Evolutionary conservation across 805 yeast genomes (phyloP), one percentile per base, ranked within the genome.

Genomic region (Myxozyma monticola): DNA sequence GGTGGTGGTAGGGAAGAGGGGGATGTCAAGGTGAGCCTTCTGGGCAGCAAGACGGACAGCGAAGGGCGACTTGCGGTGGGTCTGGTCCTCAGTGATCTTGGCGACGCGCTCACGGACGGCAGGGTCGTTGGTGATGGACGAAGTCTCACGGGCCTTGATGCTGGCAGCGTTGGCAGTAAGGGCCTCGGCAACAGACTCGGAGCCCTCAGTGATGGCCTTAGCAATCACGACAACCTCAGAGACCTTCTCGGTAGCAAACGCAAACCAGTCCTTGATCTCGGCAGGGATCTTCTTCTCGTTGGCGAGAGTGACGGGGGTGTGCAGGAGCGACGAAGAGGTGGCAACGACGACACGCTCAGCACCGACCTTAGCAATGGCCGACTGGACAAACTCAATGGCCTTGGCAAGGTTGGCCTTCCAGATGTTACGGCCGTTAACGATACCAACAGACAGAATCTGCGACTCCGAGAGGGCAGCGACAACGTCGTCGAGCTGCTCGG

Each of bases 1-100:
- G 68, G 99, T 93, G 73, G 99, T 93, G 71, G 99, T 93, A 77
- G 99, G 99, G 96, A 93, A 93, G 70, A 87, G 77, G 65, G 99
- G 99, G 73, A 93, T 80, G 80, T 93, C 86, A 80, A 86, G 87
- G 71, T 82, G 77, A 65, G 74, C 76, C 78, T 87, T 80, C 80
- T 93, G 99, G 65, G 83, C 90, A 64, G 76, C 84, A 69, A 88
- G 81, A 80, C 99, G 88, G 62, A 73, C 78, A 65, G 85, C 81
- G 83, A 93, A 93, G 57, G 93, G 83, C 65, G 88, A 73, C 72
- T 81, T 78, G 82, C 99, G 88, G 71, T 85, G 80, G 60, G 91
- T 79, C 58, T 68, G 76, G 63, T 78, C 85, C 48, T 66, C 67
- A 73, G 83, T 81, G 69, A 86, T 79, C 63, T 83, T 76, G 63